Evolutionary conservation across 495 filamentous ascomycete genomes (phyloP), one percentile per base, ranked within the genome.

Genomic region (Hypoxylon perforatum): DNA sequence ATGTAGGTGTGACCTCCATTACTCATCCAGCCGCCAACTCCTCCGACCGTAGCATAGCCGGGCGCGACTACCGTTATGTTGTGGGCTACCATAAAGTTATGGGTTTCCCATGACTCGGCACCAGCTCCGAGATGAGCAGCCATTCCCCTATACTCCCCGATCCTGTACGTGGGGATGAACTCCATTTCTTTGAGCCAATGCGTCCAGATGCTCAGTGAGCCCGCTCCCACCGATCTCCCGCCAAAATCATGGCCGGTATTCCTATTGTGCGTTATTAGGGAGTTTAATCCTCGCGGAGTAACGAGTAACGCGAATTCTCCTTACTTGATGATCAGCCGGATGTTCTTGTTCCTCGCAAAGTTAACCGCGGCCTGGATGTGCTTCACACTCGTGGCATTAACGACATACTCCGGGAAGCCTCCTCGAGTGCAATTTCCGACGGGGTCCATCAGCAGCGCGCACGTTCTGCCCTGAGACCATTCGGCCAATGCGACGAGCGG

Each of bases 161-260:
- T 73, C 19, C 71, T 77, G 23, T 87, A 75, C 4, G 51, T 44
- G 25, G 80, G 77, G 5, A 81, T 38, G 21, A 81, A 71, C 22
- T 84, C 67, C 22, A 78, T 76, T 10, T 69, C 71, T 66, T 85
- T 84, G 41, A 85, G 69, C 33, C 79, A 60, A 73, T 84, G 87
- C 1, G 87, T 89, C 86, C 87, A 90, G 38, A 90, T 71, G 44
- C 80, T 79, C 4, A 90, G 71, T 7, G 84, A 77, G 15, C 86
- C 85, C 2, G 81, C 80, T 28, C 86, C 82, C 0, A 69, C 61
- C 1, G 71, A 83, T 64, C 86, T 84, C 30, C 85, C 87, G 14
- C 73, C 75, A 65, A 85, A 88, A 69, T 90, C 88, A 70, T 91
- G 87, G 14, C 89, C 88, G 1, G 88, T 90, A 63, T 87, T 91